Percentiles rank a stretch among this genome's conserved stretches.
Conservation (phyloP, 2,329 filamentous ascomycete species). For the Penicillium paneum region DNA sequence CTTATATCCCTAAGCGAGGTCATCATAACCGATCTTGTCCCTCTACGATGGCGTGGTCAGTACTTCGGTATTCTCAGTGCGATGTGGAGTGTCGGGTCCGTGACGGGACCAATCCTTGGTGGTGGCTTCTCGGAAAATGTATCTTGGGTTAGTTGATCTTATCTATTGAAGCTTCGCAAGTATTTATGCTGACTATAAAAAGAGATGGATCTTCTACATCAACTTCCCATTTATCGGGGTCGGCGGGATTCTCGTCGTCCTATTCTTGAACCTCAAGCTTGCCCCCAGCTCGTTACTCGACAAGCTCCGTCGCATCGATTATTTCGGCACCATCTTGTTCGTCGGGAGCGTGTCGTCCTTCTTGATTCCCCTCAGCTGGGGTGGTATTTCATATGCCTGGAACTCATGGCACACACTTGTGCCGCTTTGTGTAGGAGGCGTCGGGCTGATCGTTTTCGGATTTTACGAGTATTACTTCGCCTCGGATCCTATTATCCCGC, state of each 20-base stretch:
- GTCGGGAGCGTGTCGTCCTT: slow-evolving; percentile 57
- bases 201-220: slow-evolving; percentile 40
- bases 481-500: slow-evolving; percentile 50
- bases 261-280: slow-evolving; percentile 55
- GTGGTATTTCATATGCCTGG: slow-evolving; percentile 65
- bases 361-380: slow-evolving; percentile 62
- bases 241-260: slow-evolving; percentile 26
- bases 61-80: slow-evolving; percentile 42
- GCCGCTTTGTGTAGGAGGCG: slow-evolving; percentile 56
- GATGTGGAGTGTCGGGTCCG: slow-evolving; percentile 42
- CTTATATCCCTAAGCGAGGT: slow-evolving; percentile 45
- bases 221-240: slow-evolving; percentile 37
- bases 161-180: background rate
- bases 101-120: slow-evolving; percentile 42
- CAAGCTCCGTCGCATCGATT: slow-evolving; percentile 59
- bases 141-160: slow-evolving; percentile 33
- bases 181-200: background rate
- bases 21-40: slow-evolving; percentile 46
- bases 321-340: slow-evolving; percentile 61
- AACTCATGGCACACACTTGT: slow-evolving; percentile 59
- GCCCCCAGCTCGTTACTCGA: slow-evolving; percentile 46
- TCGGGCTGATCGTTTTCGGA: slow-evolving; percentile 52
- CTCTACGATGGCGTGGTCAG: slow-evolving; percentile 38
- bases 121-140: slow-evolving; percentile 42
- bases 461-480: slow-evolving; percentile 55